A percentile compares a stretch with the other conserved stretches of the same genome.
Conservation (phyloP, 179 eudicot species). For the Dionaea muscipula region DNA sequence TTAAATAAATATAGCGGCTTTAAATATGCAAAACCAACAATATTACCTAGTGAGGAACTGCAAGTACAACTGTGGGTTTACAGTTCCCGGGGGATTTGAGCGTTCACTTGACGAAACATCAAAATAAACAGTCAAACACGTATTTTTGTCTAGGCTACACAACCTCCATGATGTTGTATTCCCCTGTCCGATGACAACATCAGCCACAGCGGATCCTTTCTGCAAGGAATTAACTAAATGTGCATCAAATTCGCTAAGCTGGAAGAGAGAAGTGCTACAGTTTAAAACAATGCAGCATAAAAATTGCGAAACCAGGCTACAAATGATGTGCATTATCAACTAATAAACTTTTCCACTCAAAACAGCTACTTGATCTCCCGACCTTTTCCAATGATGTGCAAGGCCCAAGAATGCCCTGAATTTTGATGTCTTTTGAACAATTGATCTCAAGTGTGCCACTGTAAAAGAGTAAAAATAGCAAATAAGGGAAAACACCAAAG, state of each 20-base stretch:
- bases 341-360: not conserved
- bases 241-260: slow-evolving; percentile 2
- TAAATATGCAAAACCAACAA: not conserved
- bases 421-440: slow-evolving; percentile 83
- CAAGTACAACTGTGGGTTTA: slow-evolving; percentile 54
- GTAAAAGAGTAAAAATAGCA: not conserved
- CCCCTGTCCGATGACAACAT: slow-evolving; percentile 77
- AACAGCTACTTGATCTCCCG: slow-evolving; percentile 7
- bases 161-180: slow-evolving; percentile 83
- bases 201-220: slow-evolving; percentile 93
- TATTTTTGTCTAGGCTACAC: slow-evolving; percentile 74
- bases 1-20: not conserved
- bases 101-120: slow-evolving; percentile 80
- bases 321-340: not conserved
- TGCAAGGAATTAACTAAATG: slow-evolving; percentile 26
- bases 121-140: slow-evolving; percentile 80
- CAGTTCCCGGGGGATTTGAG: slow-evolving; percentile 55
- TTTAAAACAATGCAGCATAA: not conserved
- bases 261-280: not conserved
- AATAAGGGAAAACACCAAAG: not conserved
- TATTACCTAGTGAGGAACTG: slow-evolving; percentile 73
- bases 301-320: not conserved
- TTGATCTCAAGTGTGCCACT: slow-evolving; percentile 86
- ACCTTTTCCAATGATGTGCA: slow-evolving; percentile 95
- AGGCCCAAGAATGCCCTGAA: slow-evolving; percentile 90